A percentile compares a stretch with the other conserved stretches of the same genome.
Conservation (phyloP, 805 yeast species). For the Metschnikowia colocasiae region DNA sequence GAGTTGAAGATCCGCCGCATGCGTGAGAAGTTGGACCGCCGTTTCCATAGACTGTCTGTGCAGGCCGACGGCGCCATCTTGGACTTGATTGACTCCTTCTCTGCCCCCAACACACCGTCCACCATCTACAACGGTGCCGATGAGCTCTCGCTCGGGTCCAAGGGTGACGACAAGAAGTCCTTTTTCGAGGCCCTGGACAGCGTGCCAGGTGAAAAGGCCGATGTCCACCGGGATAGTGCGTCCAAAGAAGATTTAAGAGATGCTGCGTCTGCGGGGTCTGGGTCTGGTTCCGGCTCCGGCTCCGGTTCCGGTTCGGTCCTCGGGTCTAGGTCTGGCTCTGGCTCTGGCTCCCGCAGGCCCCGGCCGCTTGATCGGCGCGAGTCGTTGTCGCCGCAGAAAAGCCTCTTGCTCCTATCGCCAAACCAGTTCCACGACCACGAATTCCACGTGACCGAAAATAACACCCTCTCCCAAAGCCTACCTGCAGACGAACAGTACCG, state of each 20-base stretch:
- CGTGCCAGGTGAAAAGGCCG: not conserved
- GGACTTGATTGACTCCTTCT: constrained; percentile 20
- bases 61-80: constrained; percentile 19
- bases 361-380: not conserved
- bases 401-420: constrained; percentile 38
- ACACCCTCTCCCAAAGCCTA: constrained; percentile 3
- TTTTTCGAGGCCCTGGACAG: not conserved
- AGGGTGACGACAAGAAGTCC: not conserved
- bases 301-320: too few relatives aligned
- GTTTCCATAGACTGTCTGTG: constrained; percentile 9
- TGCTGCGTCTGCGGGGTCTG: not conserved
- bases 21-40: constrained; percentile 16
- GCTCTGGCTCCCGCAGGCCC: not conserved
- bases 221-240: not conserved
- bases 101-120: constrained; percentile 20
- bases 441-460: constrained; percentile 22
- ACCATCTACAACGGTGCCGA: constrained; percentile 9
- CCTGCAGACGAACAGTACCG: constrained; percentile 20
- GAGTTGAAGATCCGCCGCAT: constrained; percentile 22
- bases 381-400: constrained; percentile 21
- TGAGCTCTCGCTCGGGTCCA: not conserved
- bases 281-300: too few relatives aligned
- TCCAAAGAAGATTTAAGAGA: not conserved
- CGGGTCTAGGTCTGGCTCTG: too few relatives aligned
- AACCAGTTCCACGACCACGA: constrained; percentile 35